Base-by-base conservation (phyloP, 129 eudicot genomes). In the Centaurea solstitialis region DNA sequence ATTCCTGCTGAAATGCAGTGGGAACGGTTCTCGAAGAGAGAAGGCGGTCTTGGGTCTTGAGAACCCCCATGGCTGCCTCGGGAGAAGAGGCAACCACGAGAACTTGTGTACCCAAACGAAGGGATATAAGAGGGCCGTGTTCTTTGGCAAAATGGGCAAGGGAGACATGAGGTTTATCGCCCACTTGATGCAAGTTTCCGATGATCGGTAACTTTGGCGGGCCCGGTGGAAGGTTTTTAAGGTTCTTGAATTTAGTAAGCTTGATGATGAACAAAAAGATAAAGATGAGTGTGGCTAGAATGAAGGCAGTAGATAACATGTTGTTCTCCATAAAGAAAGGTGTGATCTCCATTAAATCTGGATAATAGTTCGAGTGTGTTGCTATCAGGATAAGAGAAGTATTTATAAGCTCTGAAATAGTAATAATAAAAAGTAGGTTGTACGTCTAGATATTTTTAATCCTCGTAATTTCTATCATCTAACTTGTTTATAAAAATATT, bases 141-240 rank as follows among this genome's bases (percentile, higher is more conserved):
- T 30, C 11, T 21, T 64, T 40, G 79, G 84, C 45, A 9, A 81
- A 40, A 17, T 43, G 10, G 15, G 80, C 59, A 7, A 81, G 21
- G 59, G 75, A 11, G 40, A 74, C 69, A 28, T 81, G 80, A 64
- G 80, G 85, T 13, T 67, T 53, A 15, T 38, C 8, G 10, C 73
- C 71, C 10, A 80, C 69, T 28, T 80, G 84, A 37, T 59, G 79
- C 4, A 80, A 59, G 74, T 80, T 80, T 18, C 84, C 84, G 23
- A 80, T 17, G n/a, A 80, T 23, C 0, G 80, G 80, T 38, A 71
- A 81, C 50, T 79, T 74, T 3, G 30, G 30, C 43, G 85, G 80
- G 1, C 80, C 80, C 20, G 85, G 85, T 65, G 80, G 85, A 33
- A 74, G 75, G 65, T 57, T 57, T 6, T 68, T 70, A 9, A 22